Evolutionary conservation across 805 yeast species (phyloP).

Genomic region (Barnettozyma sp.): DNA sequence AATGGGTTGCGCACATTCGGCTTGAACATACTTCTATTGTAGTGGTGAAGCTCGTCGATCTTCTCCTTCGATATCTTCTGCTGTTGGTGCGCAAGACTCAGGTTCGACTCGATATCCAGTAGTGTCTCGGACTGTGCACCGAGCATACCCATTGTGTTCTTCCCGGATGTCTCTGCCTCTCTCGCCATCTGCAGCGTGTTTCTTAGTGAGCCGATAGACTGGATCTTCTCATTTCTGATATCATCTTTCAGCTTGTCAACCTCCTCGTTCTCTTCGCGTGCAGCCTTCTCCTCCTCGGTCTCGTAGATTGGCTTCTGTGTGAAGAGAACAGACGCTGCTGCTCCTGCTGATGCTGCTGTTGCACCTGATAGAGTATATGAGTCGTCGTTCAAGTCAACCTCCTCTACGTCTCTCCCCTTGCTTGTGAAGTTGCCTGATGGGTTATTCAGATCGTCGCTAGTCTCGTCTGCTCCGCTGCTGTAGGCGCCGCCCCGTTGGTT

Average conservation of each 20-base stretch:
- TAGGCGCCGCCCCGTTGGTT: neutral
- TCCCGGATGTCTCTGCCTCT: constrained; percentile 66
- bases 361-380: constrained; percentile 20
- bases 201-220: constrained; percentile 77
- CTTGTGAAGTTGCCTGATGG: constrained; percentile 4
- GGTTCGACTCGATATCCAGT: constrained; percentile 69
- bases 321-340: constrained; percentile 20
- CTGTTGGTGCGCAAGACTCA: constrained; percentile 74
- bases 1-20: constrained; percentile 84
- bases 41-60: constrained; percentile 69
- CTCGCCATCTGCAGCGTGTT: constrained; percentile 69
- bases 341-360: constrained; percentile 24
- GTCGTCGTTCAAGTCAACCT: constrained; percentile 28
- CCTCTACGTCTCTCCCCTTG: too few species aligned
- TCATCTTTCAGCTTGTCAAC: constrained; percentile 81
- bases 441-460: constrained; percentile 12
- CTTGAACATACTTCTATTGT: constrained; percentile 75
- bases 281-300: constrained; percentile 28
- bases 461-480: constrained; percentile 4
- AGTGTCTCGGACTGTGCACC: constrained; percentile 91
- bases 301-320: constrained; percentile 16
- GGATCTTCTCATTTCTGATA: constrained; percentile 77
- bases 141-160: constrained; percentile 82
- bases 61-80: constrained; percentile 76
- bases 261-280: constrained; percentile 72